A percentile compares a stretch with the other conserved stretches of the same genome.
Conservation (phyloP, 495 filamentous ascomycete species). For the Talaromyces thailandensis region DNA sequence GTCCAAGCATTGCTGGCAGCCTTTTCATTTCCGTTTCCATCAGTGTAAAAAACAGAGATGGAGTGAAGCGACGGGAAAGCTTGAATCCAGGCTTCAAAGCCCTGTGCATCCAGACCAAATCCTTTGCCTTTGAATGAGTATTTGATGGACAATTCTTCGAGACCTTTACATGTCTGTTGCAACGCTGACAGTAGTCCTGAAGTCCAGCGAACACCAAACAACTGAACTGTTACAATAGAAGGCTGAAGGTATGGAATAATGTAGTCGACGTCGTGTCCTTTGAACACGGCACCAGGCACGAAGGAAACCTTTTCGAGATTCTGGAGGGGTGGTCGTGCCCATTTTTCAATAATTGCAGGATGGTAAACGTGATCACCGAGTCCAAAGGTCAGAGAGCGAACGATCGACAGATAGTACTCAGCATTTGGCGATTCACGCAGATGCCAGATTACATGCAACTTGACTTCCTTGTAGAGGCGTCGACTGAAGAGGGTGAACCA, state of each 20-base stretch:
- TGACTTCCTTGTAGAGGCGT: neutral
- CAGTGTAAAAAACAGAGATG: neutral
- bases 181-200: neutral
- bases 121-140: neutral
- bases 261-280: neutral
- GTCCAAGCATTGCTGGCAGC: neutral
- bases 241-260: constrained; percentile 2
- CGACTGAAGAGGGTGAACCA: neutral
- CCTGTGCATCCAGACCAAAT: neutral
- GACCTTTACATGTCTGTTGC: neutral
- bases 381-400: neutral
- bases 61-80: neutral
- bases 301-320: neutral
- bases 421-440: neutral
- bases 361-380: neutral
- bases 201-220: neutral
- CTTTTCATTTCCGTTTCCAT: neutral
- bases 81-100: neutral
- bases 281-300: neutral
- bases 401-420: neutral
- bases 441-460: neutral
- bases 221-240: neutral
- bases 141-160: neutral
- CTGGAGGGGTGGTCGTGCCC: neutral
- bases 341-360: neutral